Conservation (phyloP, 140 eudicot genomes). For the Cichorium intybus region DNA sequence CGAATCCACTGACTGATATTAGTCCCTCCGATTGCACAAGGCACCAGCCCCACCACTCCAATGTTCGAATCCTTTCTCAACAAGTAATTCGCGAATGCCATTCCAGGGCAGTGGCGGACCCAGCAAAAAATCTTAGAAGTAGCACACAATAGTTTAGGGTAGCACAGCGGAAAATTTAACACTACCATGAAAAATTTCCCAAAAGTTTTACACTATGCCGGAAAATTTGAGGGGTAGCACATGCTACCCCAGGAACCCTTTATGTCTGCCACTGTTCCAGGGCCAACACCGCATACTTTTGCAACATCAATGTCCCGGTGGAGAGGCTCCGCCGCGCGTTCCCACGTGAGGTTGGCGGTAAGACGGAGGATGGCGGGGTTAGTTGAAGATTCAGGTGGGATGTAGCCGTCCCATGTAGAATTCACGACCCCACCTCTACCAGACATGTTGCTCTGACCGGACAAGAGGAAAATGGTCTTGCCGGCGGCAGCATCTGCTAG, state of each 20-base stretch:
- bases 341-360: slow-evolving; percentile 49
- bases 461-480: slow-evolving; percentile 51
- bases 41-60: slow-evolving; percentile 70
- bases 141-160: too few species aligned
- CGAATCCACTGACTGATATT: slow-evolving; percentile 74
- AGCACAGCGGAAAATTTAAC: too few species aligned
- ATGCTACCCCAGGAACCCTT: too few species aligned
- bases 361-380: slow-evolving; percentile 52
- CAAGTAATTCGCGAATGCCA: slow-evolving; percentile 63
- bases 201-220: too few species aligned
- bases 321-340: slow-evolving; percentile 62
- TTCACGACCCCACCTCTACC: slow-evolving; percentile 73
- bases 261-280: too few species aligned
- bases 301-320: slow-evolving; percentile 59
- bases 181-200: too few species aligned
- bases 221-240: too few species aligned
- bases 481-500: background rate
- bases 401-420: slow-evolving; percentile 57
- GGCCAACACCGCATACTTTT: slow-evolving; percentile 69
- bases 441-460: slow-evolving; percentile 91
- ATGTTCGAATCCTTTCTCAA: slow-evolving; percentile 34
- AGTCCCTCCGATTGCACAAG: slow-evolving; percentile 92
- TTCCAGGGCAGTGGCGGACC: too few species aligned
- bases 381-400: slow-evolving; percentile 47
- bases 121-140: too few species aligned